Percentiles rank a stretch among this genome's conserved stretches.
phyloP scores from a whole-genome alignment of 495 filamentous ascomycete genomes.

The Apiosordaria backusii region DNA sequence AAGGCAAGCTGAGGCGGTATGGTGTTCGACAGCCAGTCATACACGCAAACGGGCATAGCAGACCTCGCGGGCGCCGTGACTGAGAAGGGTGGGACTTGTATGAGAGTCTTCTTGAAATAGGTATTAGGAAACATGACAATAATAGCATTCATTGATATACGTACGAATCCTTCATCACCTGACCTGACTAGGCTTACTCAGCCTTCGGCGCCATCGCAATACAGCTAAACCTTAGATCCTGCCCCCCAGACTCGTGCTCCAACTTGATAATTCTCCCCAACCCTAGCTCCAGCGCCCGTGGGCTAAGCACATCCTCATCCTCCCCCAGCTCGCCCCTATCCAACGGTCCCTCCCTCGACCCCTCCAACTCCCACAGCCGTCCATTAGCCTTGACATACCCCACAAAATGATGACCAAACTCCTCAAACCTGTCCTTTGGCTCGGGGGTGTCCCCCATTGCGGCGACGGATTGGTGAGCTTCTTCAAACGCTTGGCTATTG shows the following conservation, averaged over 20 bases:
- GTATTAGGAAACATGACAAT: neutral
- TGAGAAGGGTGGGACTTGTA: neutral
- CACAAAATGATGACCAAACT: conserved; percentile 65
- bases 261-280: conserved; percentile 54
- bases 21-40: neutral
- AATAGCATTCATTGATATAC: too few species aligned
- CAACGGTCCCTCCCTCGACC: conserved; percentile 65
- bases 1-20: neutral
- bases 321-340: conserved; percentile 59
- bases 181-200: neutral
- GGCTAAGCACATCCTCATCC: conserved; percentile 67
- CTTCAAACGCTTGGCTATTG: conserved; percentile 63
- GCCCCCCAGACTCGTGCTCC: conserved; percentile 37
- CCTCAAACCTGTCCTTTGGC: conserved; percentile 46
- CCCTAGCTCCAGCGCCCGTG: conserved; percentile 59
- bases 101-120: neutral
- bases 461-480: conserved; percentile 65
- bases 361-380: conserved; percentile 79
- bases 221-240: conserved; percentile 55
- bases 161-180: too few species aligned
- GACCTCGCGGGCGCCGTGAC: neutral
- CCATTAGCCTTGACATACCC: conserved; percentile 69
- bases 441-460: conserved; percentile 61
- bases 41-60: neutral
- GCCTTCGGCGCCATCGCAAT: conserved; percentile 45